These are phyloP conservation scores for Lachnellula occidentalis DNA, from an alignment of 2,329 filamentous ascomycete genomes.

Conservation along the genomic window DNA sequence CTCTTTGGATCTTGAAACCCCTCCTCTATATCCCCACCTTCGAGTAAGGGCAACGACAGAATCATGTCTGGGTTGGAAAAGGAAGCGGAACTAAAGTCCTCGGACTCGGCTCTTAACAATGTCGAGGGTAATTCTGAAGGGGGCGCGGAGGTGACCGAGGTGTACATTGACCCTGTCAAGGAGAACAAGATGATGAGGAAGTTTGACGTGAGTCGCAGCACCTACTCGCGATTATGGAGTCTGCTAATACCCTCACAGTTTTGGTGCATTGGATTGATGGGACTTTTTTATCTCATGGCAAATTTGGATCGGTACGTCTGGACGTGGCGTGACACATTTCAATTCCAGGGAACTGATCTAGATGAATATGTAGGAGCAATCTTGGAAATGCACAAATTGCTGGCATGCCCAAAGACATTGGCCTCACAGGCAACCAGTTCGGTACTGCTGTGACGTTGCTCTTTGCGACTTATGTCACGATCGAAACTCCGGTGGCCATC, in stretches of 20 bases:
- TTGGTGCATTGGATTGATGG: slow-evolving; percentile 35
- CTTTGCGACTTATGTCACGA: slow-evolving; percentile 45
- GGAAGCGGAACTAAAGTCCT: not conserved
- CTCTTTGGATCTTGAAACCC: too few relatives aligned
- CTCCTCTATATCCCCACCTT: too few relatives aligned
- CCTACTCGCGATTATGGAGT: not conserved
- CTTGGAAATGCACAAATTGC: slow-evolving; percentile 16
- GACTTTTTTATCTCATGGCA: slow-evolving; percentile 48
- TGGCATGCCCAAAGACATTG: slow-evolving; percentile 16
- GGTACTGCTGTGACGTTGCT: slow-evolving; percentile 38
- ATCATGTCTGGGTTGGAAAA: not conserved
- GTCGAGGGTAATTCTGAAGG: slow-evolving; percentile 1
- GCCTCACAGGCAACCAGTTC: slow-evolving; percentile 14
- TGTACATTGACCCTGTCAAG: slow-evolving; percentile 36
- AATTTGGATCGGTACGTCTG: slow-evolving; percentile 42
- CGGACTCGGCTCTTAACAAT: not conserved
- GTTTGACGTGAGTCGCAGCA: slow-evolving; percentile 34
- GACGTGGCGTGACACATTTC: not conserved
- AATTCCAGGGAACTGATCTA: not conserved
- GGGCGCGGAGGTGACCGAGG: slow-evolving; percentile 1
- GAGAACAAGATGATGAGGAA: slow-evolving; percentile 42
- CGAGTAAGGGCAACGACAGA: not conserved
- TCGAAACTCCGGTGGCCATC: slow-evolving; percentile 42
- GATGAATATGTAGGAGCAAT: not conserved
- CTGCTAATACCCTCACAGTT: slow-evolving; percentile 23